Evolutionary conservation across 768 basidiomycete species (phyloP), one percentile per base, ranked within the genome.

Genomic region (Phlegmacium glaucopus): DNA sequence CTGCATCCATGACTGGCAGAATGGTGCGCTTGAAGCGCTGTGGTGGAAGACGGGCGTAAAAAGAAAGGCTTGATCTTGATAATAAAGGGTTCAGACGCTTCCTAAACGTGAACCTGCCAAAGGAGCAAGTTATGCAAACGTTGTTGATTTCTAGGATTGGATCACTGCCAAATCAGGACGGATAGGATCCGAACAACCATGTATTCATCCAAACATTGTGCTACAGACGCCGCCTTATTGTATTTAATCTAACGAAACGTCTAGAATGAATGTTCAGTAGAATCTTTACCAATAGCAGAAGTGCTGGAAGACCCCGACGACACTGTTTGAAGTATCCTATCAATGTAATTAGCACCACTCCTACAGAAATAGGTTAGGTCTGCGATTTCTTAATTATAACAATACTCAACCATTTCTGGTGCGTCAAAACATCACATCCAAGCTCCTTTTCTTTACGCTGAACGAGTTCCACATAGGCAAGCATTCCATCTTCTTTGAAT

Each of bases 311-410:
- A 93, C 47, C 92, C 92, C 9, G 89, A 90, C 7, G 90, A 86
- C 16, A 95, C 80, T 12, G 82, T 88, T 34, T 81, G 81, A 43
- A 95, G 69, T 53, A 95, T 93, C 45, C 86, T 71, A 67, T 95
- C 92, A 48, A 93, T 82, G 65, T 94, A 95, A 60, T 87, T 88
- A 17, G 92, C 92, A 29, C 93, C 92, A 53, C 90, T 92, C 87
- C 87, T 90, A 57, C 6, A 55, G 32, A 37, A 43, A 36, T 9
- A 41, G 16, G 17, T 40, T n/a, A 39, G 13, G 16, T 34, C 43
- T 17, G 39, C 34, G 39, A 32, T 15, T 50, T 46, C 29, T 30
- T 34, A 35, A 34, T 40, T 11, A 44, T 17, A 10, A 36, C 16
- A 37, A 30, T 18, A 37, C 42, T 16, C 6, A 8, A 83, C 92